phyloP scores from a whole-genome alignment of 75 land plant species.

The Larix kaempferi region DNA sequence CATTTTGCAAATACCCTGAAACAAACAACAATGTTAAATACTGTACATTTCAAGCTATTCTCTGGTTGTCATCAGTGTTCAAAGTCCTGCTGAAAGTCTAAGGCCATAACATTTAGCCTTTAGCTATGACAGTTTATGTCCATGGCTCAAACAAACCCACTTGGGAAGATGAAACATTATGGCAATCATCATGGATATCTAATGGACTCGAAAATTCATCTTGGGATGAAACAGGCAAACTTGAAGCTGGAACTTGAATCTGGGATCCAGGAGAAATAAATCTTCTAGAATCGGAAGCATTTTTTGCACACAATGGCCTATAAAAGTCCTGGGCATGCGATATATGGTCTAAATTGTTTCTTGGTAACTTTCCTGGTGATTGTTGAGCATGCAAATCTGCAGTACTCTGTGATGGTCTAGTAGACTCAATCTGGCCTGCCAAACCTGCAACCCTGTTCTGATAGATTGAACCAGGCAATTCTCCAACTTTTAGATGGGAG shows the following conservation, averaged over 20 bases:
- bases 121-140: neutral
- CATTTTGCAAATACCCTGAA: neutral
- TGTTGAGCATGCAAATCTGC: neutral
- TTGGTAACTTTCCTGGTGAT: neutral
- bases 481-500: slow-evolving; percentile 4
- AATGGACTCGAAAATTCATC: slow-evolving; percentile 3
- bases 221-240: neutral
- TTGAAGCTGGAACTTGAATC: slow-evolving; percentile 9
- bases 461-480: slow-evolving; percentile 8
- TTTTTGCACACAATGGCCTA: neutral
- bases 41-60: slow-evolving; percentile 9
- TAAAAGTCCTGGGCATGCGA: slow-evolving; percentile 3
- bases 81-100: neutral
- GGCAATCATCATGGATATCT: neutral
- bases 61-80: neutral
- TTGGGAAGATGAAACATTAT: slow-evolving; percentile 8
- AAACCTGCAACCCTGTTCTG: slow-evolving; percentile 3
- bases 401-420: slow-evolving; percentile 7
- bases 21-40: neutral
- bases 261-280: slow-evolving; percentile 3
- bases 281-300: slow-evolving; percentile 1
- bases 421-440: slow-evolving; percentile 2
- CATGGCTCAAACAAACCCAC: slow-evolving; percentile 6
- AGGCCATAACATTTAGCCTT: neutral
- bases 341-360: slow-evolving; percentile 2